Percentiles rank a stretch among this genome's conserved stretches.
Conservation (phyloP, 1,284 basidiomycete species). For the Golubevia sp. region DNA sequence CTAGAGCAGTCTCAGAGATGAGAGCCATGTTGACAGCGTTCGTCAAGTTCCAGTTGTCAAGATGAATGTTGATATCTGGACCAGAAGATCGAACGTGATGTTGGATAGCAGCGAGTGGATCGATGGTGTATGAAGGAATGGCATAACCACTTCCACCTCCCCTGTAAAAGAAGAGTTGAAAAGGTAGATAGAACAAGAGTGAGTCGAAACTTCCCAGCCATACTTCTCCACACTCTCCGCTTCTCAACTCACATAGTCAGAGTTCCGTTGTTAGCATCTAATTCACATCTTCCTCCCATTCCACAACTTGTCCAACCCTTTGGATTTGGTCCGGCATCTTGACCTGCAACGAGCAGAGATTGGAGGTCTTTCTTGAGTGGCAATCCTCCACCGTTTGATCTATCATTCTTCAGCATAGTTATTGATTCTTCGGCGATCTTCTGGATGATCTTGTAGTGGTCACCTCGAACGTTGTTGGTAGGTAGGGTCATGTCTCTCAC, state of each 20-base stretch:
- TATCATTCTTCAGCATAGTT: not conserved
- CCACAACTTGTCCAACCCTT: slow-evolving; percentile 19
- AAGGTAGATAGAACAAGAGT: too few species aligned
- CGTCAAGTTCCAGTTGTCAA: slow-evolving; percentile 24
- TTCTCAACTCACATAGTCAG: slow-evolving; percentile 19
- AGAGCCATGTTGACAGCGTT: slow-evolving; percentile 16
- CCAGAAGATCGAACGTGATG: not conserved
- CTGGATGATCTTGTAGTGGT: not conserved
- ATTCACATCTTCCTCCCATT: slow-evolving; percentile 15
- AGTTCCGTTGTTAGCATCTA: slow-evolving; percentile 24
- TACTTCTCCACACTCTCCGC: too few species aligned
- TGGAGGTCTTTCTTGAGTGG: not conserved
- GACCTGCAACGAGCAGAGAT: slow-evolving; percentile 15
- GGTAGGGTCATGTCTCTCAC: slow-evolving; percentile 16
- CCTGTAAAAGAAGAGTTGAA: too few species aligned
- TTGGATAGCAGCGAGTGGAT: not conserved
- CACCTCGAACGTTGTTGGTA: not conserved
- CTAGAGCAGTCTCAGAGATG: slow-evolving; percentile 18
- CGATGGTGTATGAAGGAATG: slow-evolving; percentile 1
- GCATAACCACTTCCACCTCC: too few species aligned
- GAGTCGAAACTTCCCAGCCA: too few species aligned
- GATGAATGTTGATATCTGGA: slow-evolving; percentile 3
- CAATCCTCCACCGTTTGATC: not conserved
- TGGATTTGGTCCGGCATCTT: slow-evolving; percentile 23
- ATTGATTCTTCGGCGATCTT: not conserved